Percentiles rank a stretch among this genome's conserved stretches.
Evolutionary conservation across 768 basidiomycete species (phyloP).

Genomic region (Suillus subalutaceus): DNA sequence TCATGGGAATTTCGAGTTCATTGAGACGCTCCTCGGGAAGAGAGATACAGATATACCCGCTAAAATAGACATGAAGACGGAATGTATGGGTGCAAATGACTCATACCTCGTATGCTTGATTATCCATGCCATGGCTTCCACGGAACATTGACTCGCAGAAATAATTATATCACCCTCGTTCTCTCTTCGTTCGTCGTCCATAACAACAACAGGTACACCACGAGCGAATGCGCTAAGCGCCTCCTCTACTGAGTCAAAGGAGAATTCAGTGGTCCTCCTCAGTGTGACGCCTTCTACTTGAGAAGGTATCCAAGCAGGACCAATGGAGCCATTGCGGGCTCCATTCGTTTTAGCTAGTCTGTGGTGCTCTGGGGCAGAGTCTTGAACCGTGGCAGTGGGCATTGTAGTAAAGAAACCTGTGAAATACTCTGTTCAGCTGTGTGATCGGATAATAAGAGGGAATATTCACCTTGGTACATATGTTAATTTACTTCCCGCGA

Average conservation of each 20-base stretch:
- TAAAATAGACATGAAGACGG: constrained; percentile 34
- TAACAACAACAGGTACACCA: constrained; percentile 94
- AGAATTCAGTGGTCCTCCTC: constrained; percentile 42
- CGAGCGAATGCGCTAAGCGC: constrained; percentile 74
- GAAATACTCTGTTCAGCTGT: not conserved
- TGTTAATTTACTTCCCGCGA: constrained; percentile 2
- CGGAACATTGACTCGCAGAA: constrained; percentile 80
- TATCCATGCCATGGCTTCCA: constrained; percentile 99
- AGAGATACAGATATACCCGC: constrained; percentile 93
- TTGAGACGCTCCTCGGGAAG: constrained; percentile 77
- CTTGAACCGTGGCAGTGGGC: not conserved
- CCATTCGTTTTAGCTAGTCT: not conserved
- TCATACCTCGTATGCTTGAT: constrained; percentile 92
- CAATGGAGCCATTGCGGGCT: not conserved
- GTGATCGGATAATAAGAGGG: not conserved
- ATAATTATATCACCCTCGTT: constrained; percentile 98
- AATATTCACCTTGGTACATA: not conserved
- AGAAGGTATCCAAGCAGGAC: constrained; percentile 24
- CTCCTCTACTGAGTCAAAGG: constrained; percentile 81
- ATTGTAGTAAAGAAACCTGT: constrained; percentile 8
- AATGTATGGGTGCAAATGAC: not conserved
- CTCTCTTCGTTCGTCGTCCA: constrained; percentile 95
- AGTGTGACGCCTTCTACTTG: constrained; percentile 20
- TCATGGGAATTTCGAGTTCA: constrained; percentile 85
- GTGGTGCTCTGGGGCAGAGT: not conserved